phyloP scores from a whole-genome alignment of 148 eudicot genomes.

The Vaccinium vitisidaea region DNA sequence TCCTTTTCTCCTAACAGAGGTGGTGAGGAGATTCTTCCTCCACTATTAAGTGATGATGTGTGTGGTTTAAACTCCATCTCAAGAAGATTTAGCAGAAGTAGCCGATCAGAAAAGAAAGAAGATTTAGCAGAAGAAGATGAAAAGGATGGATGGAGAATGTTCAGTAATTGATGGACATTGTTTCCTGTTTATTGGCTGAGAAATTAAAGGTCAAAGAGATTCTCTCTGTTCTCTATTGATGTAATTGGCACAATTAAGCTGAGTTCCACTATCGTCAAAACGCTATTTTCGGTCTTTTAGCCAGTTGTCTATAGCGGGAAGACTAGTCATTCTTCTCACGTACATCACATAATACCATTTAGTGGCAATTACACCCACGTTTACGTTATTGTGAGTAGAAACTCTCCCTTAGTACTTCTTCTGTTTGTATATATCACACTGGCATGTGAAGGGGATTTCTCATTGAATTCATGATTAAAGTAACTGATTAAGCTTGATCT shows the following conservation, averaged over 20 bases:
- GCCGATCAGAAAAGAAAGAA: not conserved
- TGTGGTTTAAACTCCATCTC: not conserved
- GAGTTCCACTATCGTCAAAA: too few relatives aligned
- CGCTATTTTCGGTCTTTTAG: too few relatives aligned
- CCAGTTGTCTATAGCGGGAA: too few relatives aligned
- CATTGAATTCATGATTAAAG: too few relatives aligned
- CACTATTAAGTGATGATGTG: not conserved
- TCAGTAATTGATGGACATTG: not conserved
- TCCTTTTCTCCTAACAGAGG: not conserved
- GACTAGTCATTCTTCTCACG: too few relatives aligned
- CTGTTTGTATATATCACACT: not conserved
- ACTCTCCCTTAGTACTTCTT: too few relatives aligned
- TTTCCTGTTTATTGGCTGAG: not conserved
- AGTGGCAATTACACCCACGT: too few relatives aligned
- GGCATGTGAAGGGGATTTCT: not conserved
- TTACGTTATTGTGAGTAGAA: too few relatives aligned
- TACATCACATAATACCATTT: too few relatives aligned
- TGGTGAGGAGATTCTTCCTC: not conserved
- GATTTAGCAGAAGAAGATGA: not conserved
- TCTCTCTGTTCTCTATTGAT: not conserved
- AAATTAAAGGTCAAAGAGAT: conserved; percentile 4
- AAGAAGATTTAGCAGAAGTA: not conserved
- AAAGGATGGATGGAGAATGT: not conserved
- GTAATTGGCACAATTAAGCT: too few relatives aligned
- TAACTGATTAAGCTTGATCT: too few relatives aligned